Base-by-base conservation (phyloP, 805 yeast genomes). In the Yamadazyma akitaensis region DNA sequence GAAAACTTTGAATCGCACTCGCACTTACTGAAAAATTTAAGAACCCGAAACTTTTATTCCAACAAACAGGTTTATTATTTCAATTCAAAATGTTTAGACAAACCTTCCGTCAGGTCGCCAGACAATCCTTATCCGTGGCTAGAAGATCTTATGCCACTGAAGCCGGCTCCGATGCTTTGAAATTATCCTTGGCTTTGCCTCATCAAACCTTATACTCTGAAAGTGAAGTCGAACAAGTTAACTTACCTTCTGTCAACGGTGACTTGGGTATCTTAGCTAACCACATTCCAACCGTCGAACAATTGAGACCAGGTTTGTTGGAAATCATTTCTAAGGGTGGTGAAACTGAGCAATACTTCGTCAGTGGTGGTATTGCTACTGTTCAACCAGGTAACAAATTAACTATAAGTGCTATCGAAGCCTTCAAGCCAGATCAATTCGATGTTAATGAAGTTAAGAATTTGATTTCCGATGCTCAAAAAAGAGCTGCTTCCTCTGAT, bases 251-350 rank as follows among this genome's bases (percentile, higher is more conserved):
- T 54, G 79, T 85, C 62, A 84, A 94, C 57, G 99, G 99, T 69
- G 95, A 88, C 66, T 81, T 92, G 72, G 99, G 99, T 88, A 81
- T 94, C 56, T 77, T 94, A 65, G 97, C 98, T 60, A 85, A 88
- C 77, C 99, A 94, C 82, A 96, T 94, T 63, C 98, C 99, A 62
- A 82, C 87, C 61, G 89, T 92, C 55, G 98, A 94, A 76, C 96
- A 94, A 79, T 83, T 94, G 68, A 81, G 84, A 64, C 96, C 99
- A 60, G 99, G 99, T 71, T 79, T 94, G 52, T 85, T 94, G 61
- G 97, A 91, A 72, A 82, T 94, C 64, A 85, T 88, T 57, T 92
- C 88, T 70, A 79, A 82, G 63, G 70, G 85, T 47, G 77, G 79
- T 51, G 86, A 86, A 60, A 70, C 85, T 55, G 75, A 81, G 66